Evolutionary conservation across 2,329 filamentous ascomycete species (phyloP).

Genomic region (Fusarium nodosum): DNA sequence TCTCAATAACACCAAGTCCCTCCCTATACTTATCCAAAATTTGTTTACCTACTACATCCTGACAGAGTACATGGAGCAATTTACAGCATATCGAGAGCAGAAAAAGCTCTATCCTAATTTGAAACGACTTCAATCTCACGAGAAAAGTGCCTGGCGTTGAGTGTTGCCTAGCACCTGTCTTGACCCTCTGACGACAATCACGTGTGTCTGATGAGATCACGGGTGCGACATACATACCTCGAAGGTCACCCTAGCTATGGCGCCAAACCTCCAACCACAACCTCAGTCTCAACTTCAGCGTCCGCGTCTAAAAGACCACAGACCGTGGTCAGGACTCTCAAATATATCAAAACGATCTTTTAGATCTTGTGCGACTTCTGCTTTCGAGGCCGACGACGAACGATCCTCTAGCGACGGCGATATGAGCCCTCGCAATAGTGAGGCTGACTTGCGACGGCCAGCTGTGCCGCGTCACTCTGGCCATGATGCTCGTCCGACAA

Average conservation of each 20-base stretch:
- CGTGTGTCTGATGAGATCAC: slow-evolving; percentile 47
- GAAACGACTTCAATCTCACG: slow-evolving; percentile 19
- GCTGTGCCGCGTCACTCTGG: slow-evolving; percentile 74
- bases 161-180: slow-evolving; percentile 11
- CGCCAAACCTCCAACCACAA: slow-evolving; percentile 46
- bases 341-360: slow-evolving; percentile 68
- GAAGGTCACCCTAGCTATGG: slow-evolving; percentile 33
- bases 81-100: slow-evolving; percentile 21
- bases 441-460: slow-evolving; percentile 55
- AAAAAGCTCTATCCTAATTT: slow-evolving; percentile 14
- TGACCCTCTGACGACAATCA: slow-evolving; percentile 49
- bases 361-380: slow-evolving; percentile 69
- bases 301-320: slow-evolving; percentile 57
- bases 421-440: slow-evolving; percentile 56
- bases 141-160: slow-evolving; percentile 22
- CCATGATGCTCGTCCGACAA: slow-evolving; percentile 91
- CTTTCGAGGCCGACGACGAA: slow-evolving; percentile 79
- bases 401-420: slow-evolving; percentile 62
- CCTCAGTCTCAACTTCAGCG: slow-evolving; percentile 50
- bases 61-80: slow-evolving; percentile 39
- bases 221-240: slow-evolving; percentile 22
- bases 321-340: slow-evolving; percentile 65
- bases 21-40: slow-evolving; percentile 3
- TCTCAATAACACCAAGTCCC: slow-evolving; percentile 6
- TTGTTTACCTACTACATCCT: slow-evolving; percentile 3